A percentile compares a stretch with the other conserved stretches of the same genome.
Evolutionary conservation across 495 filamentous ascomycete genomes (phyloP).

Genomic region (Penicillium manginii): DNA sequence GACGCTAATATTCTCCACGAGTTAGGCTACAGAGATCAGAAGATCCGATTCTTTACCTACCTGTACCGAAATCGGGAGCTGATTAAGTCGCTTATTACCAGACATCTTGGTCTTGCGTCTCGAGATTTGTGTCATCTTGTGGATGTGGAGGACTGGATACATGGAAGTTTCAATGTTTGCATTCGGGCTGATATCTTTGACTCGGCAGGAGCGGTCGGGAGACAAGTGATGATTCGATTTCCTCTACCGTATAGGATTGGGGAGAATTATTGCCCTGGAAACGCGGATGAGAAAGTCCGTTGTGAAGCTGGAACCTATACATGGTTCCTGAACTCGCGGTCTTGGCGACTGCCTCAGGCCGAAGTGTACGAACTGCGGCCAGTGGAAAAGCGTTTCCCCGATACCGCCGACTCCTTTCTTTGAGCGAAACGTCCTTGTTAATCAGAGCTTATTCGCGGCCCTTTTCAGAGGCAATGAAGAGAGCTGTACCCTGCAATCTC

Average conservation of each 20-base stretch:
- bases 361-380: too few species aligned
- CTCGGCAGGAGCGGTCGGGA: too few species aligned
- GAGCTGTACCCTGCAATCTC: too few species aligned
- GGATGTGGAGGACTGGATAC: neutral
- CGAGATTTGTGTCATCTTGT: neutral
- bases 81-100: neutral
- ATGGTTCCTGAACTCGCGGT: too few species aligned
- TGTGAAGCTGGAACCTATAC: conserved; percentile 2
- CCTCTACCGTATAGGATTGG: neutral
- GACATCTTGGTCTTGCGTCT: neutral
- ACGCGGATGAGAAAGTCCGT: neutral
- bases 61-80: neutral
- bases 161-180: conserved; percentile 1
- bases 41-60: neutral
- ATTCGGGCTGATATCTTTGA: neutral
- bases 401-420: too few species aligned
- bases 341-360: too few species aligned
- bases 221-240: conserved; percentile 2
- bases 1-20: neutral
- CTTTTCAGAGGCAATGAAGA: too few species aligned
- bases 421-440: too few species aligned
- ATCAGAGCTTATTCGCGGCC: too few species aligned
- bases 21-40: neutral
- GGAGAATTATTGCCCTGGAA: neutral
- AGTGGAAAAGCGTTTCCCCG: too few species aligned